Base-by-base conservation (phyloP, 2,329 filamentous ascomycete genomes). In the Trichoderma koningii region DNA sequence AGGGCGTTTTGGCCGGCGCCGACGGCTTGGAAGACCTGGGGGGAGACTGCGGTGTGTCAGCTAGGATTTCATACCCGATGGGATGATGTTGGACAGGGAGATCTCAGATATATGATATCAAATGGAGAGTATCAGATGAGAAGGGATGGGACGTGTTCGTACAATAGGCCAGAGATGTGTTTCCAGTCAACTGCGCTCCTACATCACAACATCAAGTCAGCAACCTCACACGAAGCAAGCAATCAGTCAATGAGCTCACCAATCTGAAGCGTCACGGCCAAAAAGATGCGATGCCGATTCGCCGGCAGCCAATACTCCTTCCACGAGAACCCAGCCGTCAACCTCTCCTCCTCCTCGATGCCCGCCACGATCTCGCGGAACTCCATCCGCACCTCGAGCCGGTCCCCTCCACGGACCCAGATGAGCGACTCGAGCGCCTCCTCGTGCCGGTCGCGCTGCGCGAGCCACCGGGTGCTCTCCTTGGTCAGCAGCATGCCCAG, bases 131-230 rank as follows among this genome's bases (percentile, higher is more conserved):
- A 14, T 52, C 50, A 52, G 26, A 34, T 19, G 50, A 19, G 50
- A 7, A 19, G 28, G 42, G n/a, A 45, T 45, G 41, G 41, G 26
- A 30, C 2, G 17, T 12, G 51, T 26, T 63, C 72, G 71, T 70
- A 78, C 75, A 84, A 68, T 83, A 83, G 3, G 82, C 82, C 23
- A 84, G 71, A 0, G 80, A 81, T 0, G 81, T 84, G 64, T 82
- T 83, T 44, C 82, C 81, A 1, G 81, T 83, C 14, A 83, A 72
- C 71, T 84, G 81, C 50, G 75, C 72, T 61, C 75, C 73, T 73
- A 45, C 2, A 66, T 10, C 15, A 17, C 7, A n/a, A n/a, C n/a
- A n/a, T n/a, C n/a, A 47, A 7, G 15, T 65, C 57, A 66, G 62
- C 34, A 50, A n/a, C 14, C 26, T 9, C 5, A 17, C n/a, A 12